These are phyloP conservation scores for Alternaria panax DNA, from an alignment of 2,329 filamentous ascomycete genomes.

Conservation along the genomic window DNA sequence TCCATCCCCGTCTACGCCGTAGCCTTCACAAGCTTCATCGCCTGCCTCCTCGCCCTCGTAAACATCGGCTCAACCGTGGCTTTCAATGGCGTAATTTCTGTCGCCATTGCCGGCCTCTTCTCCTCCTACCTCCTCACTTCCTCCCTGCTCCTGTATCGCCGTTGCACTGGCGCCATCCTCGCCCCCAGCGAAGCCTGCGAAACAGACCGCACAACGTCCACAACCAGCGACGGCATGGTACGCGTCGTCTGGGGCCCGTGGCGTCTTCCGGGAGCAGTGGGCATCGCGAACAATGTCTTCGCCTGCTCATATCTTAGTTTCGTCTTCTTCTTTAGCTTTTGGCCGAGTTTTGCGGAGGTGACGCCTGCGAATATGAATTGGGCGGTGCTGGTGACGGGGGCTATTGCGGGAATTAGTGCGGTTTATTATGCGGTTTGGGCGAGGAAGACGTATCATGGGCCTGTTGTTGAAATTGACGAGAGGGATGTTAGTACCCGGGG, in stretches of 20 bases:
- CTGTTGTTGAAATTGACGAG: constrained; percentile 30
- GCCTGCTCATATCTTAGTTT: constrained; percentile 32
- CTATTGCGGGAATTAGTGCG: constrained; percentile 24
- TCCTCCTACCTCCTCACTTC: constrained; percentile 35
- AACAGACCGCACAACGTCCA: not conserved
- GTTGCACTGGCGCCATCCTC: constrained; percentile 30
- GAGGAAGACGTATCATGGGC: constrained; percentile 35
- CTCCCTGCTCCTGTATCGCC: constrained; percentile 35
- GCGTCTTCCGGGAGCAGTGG: constrained; percentile 26
- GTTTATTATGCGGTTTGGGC: constrained; percentile 37
- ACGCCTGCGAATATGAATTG: constrained; percentile 39
- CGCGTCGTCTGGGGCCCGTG: constrained; percentile 35
- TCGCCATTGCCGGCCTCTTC: constrained; percentile 38
- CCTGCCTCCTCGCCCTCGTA: constrained; percentile 55
- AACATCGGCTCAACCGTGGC: constrained; percentile 53
- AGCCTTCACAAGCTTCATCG: constrained; percentile 42
- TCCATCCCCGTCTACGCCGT: constrained; percentile 47
- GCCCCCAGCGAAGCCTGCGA: constrained; percentile 10
- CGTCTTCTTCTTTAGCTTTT: constrained; percentile 42
- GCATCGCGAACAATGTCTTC: constrained; percentile 34
- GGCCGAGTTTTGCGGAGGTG: constrained; percentile 27
- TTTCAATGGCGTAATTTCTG: constrained; percentile 40
- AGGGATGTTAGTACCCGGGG: not conserved
- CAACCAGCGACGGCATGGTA: constrained; percentile 15
- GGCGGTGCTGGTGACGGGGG: constrained; percentile 32